Evolutionary conservation across 2,329 filamentous ascomycete species (phyloP), one percentile per base, ranked within the genome.

Genomic region (Verticillium nubilum): DNA sequence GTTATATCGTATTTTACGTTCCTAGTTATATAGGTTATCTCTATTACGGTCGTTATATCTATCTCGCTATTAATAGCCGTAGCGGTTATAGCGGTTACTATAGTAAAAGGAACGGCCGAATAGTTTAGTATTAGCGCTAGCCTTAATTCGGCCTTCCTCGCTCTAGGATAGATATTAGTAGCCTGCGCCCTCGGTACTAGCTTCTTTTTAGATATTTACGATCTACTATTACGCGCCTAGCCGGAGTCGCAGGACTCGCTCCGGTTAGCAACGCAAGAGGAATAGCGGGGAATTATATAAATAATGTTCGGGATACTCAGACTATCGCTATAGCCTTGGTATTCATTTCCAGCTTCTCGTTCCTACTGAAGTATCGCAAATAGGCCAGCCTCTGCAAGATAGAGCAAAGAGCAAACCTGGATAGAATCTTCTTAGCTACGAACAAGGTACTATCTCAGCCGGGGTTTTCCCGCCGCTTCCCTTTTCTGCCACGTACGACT

Each of bases 171-270:
- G 91, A 80, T 98, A 61, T 88, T 87, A 52, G 88, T 88, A 42
- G 90, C 85, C 28, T 92, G 96, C 71, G 88, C 89, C 62, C 71
- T 95, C 33, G 90, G 74, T 50, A 88, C 89, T 7, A 86, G 85
- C 64, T 76, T 97, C 71, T 97, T 98, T 88, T 98, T n/a, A 94
- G 94, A 78, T 93, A 69, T 86, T 96, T 73, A 91, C 87, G 73
- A 84, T 90, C 68, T 98, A 94, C 88, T 98, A 93, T 86, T 97
- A 92, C 81, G 86, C 84, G 60, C 75, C 78, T 65, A 73, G 71
- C 67, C 72, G 28, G 28, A 31, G 28, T 31, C 28, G 28, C 28
- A 31, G 28, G 28, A 31, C 28, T 31, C 28, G 28, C 28, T 31
- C 5, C 28, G 28, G 28, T 31, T 31, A 31, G 28, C 5, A 31